These are phyloP conservation scores for Crepidotus variabilis DNA, from an alignment of 768 basidiomycete species.

Conservation along the genomic window DNA sequence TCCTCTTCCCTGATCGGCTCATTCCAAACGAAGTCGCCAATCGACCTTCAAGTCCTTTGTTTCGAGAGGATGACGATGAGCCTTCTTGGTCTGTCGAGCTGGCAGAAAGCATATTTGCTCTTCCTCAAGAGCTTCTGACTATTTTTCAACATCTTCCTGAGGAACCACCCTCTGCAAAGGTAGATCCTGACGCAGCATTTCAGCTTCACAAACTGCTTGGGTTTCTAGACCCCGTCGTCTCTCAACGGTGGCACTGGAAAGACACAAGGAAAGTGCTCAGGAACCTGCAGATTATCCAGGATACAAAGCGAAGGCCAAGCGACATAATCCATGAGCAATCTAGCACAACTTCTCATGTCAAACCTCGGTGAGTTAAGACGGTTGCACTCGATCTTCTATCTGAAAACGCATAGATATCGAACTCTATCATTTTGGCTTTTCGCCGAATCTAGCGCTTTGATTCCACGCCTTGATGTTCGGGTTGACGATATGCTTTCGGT, in stretches of 20 bases:
- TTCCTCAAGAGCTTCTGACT: slow-evolving; percentile 42
- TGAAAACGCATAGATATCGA: slow-evolving; percentile 55
- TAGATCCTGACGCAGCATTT: slow-evolving; percentile 50
- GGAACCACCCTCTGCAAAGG: slow-evolving; percentile 51
- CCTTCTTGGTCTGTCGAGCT: slow-evolving; percentile 33
- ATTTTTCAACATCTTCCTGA: slow-evolving; percentile 59
- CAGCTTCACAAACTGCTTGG: slow-evolving; percentile 64
- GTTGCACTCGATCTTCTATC: slow-evolving; percentile 1
- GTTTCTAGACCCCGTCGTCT: slow-evolving; percentile 68
- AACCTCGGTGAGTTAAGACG: slow-evolving; percentile 48
- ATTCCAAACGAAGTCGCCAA: slow-evolving; percentile 23
- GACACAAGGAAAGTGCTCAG: slow-evolving; percentile 90
- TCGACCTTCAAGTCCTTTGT: slow-evolving; percentile 3
- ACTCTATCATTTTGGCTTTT: slow-evolving; percentile 92
- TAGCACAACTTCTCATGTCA: slow-evolving; percentile 23
- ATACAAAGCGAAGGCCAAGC: slow-evolving; percentile 60
- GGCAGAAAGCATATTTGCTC: slow-evolving; percentile 33
- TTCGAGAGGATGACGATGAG: slow-evolving; percentile 1
- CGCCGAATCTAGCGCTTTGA: slow-evolving; percentile 59
- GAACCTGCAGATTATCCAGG: slow-evolving; percentile 73
- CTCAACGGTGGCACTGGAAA: slow-evolving; percentile 91
- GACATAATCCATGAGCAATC: slow-evolving; percentile 68
- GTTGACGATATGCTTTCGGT: slow-evolving; percentile 92
- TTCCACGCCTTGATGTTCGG: slow-evolving; percentile 68
- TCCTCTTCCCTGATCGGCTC: slow-evolving; percentile 83